Base-by-base conservation (phyloP, 2,329 filamentous ascomycete species). In the Orbilia oligospora region DNA sequence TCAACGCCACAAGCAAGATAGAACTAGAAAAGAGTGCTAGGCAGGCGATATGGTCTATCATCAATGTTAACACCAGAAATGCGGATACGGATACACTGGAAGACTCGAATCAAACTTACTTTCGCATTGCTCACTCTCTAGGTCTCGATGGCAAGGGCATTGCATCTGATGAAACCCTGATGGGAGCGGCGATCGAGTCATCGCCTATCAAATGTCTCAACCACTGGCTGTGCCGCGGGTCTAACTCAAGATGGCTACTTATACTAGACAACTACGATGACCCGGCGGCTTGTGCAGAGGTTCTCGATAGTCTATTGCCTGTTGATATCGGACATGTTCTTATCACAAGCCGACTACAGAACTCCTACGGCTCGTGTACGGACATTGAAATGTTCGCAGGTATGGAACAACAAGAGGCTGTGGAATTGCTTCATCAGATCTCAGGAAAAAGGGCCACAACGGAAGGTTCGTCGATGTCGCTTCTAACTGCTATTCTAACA, bases 251-350 rank as follows among this genome's bases (percentile, higher is more conserved):
- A 18, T 71, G 69, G 69, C n/a, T 71, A 5, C 46, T 71, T 18
- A 65, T 71, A 30, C 12, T 71, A 5, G 69, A 71, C 20, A 46
- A 56, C 30, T 65, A 65, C 48, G 48, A 65, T 22, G 58, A 71
- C 6, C 12, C 46, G 6, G 10, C 12, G 9, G 12, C 12, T 5
- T 55, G 14, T 4, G 33, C 9, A 8, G 53, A 41, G 0, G n/a
- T 53, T 12, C 56, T 65, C 9, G 8, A 56, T 5, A n/a, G 5
- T 6, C 27, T 71, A 18, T 33, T 71, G 12, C 69, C 46, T 5
- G 16, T 12, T 14, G 46, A 65, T 5, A 12, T 24, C 18, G 69
- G 69, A 12, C 56, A 71, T 22, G 38, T 65, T 12, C 18, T 71
- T 56, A 71, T 71, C 5, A 71, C 69, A 14, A 71, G 69, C 36